These are phyloP conservation scores for Cyclanthera cordifolia DNA, from an alignment of 306 rosid species.

Conservation along the genomic window DNA sequence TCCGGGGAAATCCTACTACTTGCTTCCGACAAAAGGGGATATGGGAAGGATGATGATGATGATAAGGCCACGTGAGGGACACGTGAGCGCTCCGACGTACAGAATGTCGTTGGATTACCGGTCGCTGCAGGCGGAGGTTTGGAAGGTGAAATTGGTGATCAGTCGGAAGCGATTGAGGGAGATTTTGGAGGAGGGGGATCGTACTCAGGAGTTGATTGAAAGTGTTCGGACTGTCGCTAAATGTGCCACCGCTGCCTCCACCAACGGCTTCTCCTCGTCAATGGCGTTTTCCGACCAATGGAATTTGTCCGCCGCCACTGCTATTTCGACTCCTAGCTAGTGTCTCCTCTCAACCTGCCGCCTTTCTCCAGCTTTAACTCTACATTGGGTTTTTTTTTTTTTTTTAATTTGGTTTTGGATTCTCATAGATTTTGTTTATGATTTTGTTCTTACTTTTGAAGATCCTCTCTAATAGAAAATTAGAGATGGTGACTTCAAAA, in stretches of 20 bases:
- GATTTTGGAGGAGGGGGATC: conserved; percentile 56
- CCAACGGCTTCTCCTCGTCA: conserved; percentile 17
- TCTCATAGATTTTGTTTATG: not conserved
- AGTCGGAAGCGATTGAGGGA: conserved; percentile 51
- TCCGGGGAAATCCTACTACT: conserved; percentile 50
- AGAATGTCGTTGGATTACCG: conserved; percentile 60
- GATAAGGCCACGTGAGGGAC: conserved; percentile 24
- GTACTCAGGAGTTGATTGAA: conserved; percentile 60
- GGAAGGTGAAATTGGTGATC: conserved; percentile 82
- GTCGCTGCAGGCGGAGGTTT: conserved; percentile 45
- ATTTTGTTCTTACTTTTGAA: not conserved
- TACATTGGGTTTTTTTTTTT: too few relatives aligned
- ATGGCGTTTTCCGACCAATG: conserved; percentile 60
- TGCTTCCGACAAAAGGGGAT: conserved; percentile 36
- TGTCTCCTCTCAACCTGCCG: conserved; percentile 38
- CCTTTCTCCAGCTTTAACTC: conserved; percentile 26
- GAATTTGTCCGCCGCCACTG: conserved; percentile 37
- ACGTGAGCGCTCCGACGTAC: conserved; percentile 52
- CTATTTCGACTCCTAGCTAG: conserved; percentile 43
- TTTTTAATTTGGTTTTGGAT: not conserved
- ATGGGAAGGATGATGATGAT: too few relatives aligned
- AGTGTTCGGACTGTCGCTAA: conserved; percentile 70
- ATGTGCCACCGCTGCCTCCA: conserved; percentile 25
- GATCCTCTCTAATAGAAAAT: not conserved
- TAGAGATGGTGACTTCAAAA: not conserved